Base-by-base conservation (phyloP, 1,139 yeast species). In the Kodamaea arcana region DNA sequence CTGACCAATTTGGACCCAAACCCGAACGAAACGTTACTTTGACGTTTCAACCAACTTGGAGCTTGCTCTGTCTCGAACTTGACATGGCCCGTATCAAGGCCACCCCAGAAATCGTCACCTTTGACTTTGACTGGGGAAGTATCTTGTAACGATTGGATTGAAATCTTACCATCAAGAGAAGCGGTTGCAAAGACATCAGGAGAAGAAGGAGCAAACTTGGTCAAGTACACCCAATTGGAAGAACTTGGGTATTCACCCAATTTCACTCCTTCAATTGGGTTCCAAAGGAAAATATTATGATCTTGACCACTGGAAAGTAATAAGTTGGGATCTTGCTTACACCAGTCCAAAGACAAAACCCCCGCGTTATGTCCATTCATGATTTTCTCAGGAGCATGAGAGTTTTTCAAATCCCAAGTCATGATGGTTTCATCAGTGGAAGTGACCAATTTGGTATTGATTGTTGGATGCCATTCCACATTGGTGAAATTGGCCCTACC, bases 141-240 rank as follows among this genome's bases (percentile, higher is more conserved):
- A 54, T 88, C 96, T 62, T 94, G 99, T 43, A 94, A 67, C 24
- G 96, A 76, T 61, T 90, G 97, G 29, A 92, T 70, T 33, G 78
- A 64, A 39, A 94, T 73, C 56, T 85, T 87, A 39, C 95, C 94
- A 58, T 90, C 97, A 49, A 85, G 86, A 11, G 97, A 85, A 16
- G 97, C 94, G 38, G 90, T 77, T 6, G 97, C 98, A 66, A 94
- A 84, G 38, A 87, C 63, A 43, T 90, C 97, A 4, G 99, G 98
- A 17, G 86, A 78, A 18, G 69, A 60, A 29, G 95, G 95, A 40
- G 95, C 94, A 67, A 90, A 92, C 49, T 76, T 74, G 12, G 95
- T 77, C 58, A 84, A 80, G 65, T 88, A 92, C 18, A 87, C 83
- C 98, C 98, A 92, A 59, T 87, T 90, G 27, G 95, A 85, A 28